Evolutionary conservation across 2,329 filamentous ascomycete species (phyloP), one percentile per base, ranked within the genome.

Genomic region (Pseudogymnoascus sp.): DNA sequence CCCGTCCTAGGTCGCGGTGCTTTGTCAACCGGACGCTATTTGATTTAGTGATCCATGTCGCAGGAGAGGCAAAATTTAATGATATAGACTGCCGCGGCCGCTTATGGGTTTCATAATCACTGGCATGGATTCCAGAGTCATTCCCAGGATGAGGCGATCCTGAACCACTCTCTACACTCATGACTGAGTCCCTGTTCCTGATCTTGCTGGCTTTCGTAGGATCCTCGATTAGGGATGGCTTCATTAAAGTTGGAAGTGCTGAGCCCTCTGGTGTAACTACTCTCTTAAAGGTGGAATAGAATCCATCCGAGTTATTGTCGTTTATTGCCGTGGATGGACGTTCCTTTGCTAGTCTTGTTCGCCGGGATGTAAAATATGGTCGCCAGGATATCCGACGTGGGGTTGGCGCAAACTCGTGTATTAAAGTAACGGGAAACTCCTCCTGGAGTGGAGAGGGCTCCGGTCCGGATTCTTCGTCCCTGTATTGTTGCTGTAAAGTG

Each of bases 11-110:
- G 65, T 74, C 73, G 63, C 76, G 77, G 64, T 80, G 78, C 72
- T 84, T 86, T 31, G 78, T 74, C 21, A 80, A 80, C 59, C 83
- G 80, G 61, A 86, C 70, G 72, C 84, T 87, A 62, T 82, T 80
- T 7, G 79, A 77, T 70, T 76, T 81, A 35, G 81, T 74, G 65
- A 85, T 81, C 83, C 83, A 86, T 59, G 75, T 80, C 59, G 75
- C 77, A 14, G 83, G 78, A 1, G 83, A 82, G 64, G 78, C 77
- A 64, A 87, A 83, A 62, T 84, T 82, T 77, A 84, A 81, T 14
- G 85, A 86, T 26, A 83, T 74, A 14, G 84, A 85, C 63, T 81
- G 78, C 61, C 77, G 78, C 11, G 80, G 74, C 60, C 72, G 75
- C 67, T 78, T 80, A 6, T 77, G 76, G 1, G 77, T 77, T 29